These are phyloP conservation scores for Alternaria arbusti DNA, from an alignment of 2,329 filamentous ascomycete genomes.

Conservation along the genomic window DNA sequence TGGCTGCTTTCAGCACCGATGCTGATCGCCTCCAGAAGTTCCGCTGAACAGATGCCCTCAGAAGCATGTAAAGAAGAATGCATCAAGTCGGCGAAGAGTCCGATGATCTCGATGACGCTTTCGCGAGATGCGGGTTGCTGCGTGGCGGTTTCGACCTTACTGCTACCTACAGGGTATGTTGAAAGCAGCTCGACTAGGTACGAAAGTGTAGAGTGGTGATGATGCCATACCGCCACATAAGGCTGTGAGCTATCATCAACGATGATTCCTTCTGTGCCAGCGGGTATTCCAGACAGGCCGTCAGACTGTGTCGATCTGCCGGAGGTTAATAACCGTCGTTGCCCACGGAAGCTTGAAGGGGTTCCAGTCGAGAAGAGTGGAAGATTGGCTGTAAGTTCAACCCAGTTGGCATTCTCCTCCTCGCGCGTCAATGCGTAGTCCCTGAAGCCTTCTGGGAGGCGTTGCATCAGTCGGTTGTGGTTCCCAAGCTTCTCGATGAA, in stretches of 20 bases:
- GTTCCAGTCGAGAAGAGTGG: constrained; percentile 62
- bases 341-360: constrained; percentile 24
- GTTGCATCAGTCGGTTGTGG: constrained; percentile 78
- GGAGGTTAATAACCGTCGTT: constrained; percentile 32
- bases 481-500: constrained; percentile 70
- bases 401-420: constrained; percentile 82
- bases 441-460: constrained; percentile 73
- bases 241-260: constrained; percentile 75
- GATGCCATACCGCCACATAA: constrained; percentile 75
- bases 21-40: constrained; percentile 37
- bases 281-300: constrained; percentile 66
- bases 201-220: constrained; percentile 78
- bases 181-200: constrained; percentile 80
- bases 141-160: constrained; percentile 55
- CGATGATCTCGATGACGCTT: constrained; percentile 75
- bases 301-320: constrained; percentile 16
- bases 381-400: constrained; percentile 70
- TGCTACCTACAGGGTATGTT: constrained; percentile 66
- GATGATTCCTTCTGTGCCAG: constrained; percentile 72
- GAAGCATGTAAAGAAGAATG: constrained; percentile 44
- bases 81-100: constrained; percentile 74
- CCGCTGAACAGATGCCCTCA: constrained; percentile 33
- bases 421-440: constrained; percentile 81
- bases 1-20: constrained; percentile 58
- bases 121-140: constrained; percentile 60